Evolutionary conservation across 371 early-diverging fungal species (phyloP), one percentile per base, ranked within the genome.

Genomic region (Rhizomucor pusillus): DNA sequence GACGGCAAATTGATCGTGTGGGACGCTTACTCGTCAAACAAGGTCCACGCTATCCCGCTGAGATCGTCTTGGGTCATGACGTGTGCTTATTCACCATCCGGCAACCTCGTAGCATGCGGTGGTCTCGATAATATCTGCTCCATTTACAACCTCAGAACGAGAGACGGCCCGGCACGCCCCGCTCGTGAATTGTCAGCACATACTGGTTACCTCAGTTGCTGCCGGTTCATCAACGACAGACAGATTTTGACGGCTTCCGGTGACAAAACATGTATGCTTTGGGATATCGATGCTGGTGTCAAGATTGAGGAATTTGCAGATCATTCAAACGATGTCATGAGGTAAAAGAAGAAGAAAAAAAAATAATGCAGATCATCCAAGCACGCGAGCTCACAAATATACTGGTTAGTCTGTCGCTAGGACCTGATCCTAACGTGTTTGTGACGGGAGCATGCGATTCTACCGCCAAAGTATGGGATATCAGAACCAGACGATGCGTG

Each of bases 61-160:
- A 89, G 94, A 16, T 96, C 96, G 1, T 94, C 95, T 11, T 97
- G 98, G 98, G 98, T 97, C 59, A 97, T 97, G 98, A 95, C 97
- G 43, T 97, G 96, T 62, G 95, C 98, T 3, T 97, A 93, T 60
- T 91, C 98, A 22, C 96, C 97, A 7, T 91, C 93, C 14, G 94
- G 97, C 35, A 93, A 91, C 72, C 89, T 90, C 68, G 97, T 97
- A 25, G 98, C 98, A 41, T 97, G 96, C 69, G 98, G 98, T 69
- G 98, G 98, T 66, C 84, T 97, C 45, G 97, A 97, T 77, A 97
- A 97, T 68, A 86, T 95, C 62, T 95, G 96, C 75, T 93, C 94
- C 24, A 90, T 98, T 65, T 98, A 95, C 79, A 95, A 93, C 67
- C 74, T 98, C 47, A 89, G 90, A 58, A 85, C 97, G 25, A 89